Evolutionary conservation across 2,329 filamentous ascomycete genomes (phyloP).

Genomic region (Spiromastix sp.): DNA sequence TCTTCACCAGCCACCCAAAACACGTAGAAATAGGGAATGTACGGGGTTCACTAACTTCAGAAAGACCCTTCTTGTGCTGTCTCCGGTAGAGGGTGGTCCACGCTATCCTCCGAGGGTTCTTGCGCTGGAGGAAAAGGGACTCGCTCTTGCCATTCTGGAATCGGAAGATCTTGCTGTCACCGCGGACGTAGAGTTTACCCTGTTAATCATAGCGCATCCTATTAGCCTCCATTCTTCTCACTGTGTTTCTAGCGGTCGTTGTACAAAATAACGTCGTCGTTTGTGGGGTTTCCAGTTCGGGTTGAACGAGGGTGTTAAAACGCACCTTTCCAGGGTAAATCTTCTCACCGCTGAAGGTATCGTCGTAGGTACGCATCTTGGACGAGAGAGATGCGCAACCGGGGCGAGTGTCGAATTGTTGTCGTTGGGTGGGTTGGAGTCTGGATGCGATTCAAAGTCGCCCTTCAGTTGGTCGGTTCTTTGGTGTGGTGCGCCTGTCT

Average conservation of each 20-base stretch:
- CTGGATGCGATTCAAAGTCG: slow-evolving; percentile 18
- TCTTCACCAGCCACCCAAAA: slow-evolving; percentile 10
- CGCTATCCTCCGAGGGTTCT: slow-evolving; percentile 99
- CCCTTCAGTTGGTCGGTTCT: slow-evolving; percentile 21
- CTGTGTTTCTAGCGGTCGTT: no score
- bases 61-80: slow-evolving; percentile 99
- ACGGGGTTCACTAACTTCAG: slow-evolving; percentile 66
- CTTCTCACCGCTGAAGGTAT: slow-evolving; percentile 66
- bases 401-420: slow-evolving; percentile 25
- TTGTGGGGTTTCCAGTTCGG: no score
- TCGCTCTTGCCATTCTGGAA: slow-evolving; percentile 99
- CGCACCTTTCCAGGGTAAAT: slow-evolving; percentile 73
- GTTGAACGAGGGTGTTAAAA: slow-evolving; percentile 17
- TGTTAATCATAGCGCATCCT: slow-evolving; percentile 40
- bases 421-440: slow-evolving; percentile 33
- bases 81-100: slow-evolving; percentile 98
- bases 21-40: slow-evolving; percentile 2
- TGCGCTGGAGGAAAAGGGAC: slow-evolving; percentile 99
- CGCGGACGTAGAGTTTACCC: slow-evolving; percentile 99
- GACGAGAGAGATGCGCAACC: slow-evolving; percentile 37
- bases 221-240: no score
- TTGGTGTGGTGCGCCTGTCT: slow-evolving; percentile 29
- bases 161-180: slow-evolving; percentile 99
- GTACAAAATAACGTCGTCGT: no score
- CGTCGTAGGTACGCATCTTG: slow-evolving; percentile 69